phyloP scores from a whole-genome alignment of 139 green algal species.

The Chlamydomonas eustigma region DNA sequence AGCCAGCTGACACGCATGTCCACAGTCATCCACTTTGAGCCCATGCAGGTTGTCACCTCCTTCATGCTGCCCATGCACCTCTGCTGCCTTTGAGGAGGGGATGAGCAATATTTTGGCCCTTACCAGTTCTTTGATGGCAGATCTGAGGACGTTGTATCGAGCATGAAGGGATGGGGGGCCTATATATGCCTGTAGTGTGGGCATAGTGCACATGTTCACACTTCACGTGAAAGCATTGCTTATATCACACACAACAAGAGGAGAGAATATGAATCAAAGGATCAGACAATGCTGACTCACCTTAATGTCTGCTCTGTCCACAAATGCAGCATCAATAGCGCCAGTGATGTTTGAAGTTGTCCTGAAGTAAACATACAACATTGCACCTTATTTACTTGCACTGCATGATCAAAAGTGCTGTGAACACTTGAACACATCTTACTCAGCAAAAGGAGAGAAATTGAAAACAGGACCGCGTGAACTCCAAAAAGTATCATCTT shows the following conservation, averaged over 20 bases:
- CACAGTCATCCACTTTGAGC: background rate
- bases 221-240: no score
- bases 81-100: background rate
- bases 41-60: background rate
- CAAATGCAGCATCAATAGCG: constrained; percentile 89
- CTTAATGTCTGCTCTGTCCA: constrained; percentile 98
- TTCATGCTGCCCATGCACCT: background rate
- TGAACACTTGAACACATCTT: no score
- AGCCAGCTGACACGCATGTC: no score
- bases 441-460: no score
- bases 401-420: no score
- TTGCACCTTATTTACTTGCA: no score
- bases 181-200: constrained; percentile 68
- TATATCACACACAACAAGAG: background rate
- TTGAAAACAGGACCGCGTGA: no score
- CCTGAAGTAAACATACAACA: no score
- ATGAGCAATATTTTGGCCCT: constrained; percentile 47
- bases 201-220: no score
- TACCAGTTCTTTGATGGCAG: constrained; percentile 58
- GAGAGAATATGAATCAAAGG: background rate
- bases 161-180: constrained; percentile 62
- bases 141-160: constrained; percentile 73
- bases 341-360: constrained; percentile 77
- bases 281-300: no score
- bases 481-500: no score